Evolutionary conservation across 169 alveolate species (phyloP).

Genomic region (Cystoisospora suis): DNA sequence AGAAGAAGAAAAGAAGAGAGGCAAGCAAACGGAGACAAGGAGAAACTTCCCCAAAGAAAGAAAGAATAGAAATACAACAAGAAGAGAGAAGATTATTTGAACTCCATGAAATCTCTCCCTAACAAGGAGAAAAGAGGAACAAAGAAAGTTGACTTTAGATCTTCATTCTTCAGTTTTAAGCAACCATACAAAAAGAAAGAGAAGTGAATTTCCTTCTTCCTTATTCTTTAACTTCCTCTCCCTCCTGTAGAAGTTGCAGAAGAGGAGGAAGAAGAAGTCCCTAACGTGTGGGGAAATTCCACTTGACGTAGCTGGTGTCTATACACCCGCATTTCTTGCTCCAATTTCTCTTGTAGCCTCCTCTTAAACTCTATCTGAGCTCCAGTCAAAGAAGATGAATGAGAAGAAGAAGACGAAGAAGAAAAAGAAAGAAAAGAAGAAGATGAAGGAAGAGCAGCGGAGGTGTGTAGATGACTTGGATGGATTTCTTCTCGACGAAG

Average conservation of each 20-base stretch:
- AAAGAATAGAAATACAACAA: background rate
- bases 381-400: background rate
- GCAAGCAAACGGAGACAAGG: background rate
- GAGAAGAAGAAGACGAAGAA: background rate
- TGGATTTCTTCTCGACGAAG: background rate
- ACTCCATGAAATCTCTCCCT: background rate
- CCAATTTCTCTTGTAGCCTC: background rate
- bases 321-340: slow-evolving; percentile 17
- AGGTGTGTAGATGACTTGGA: background rate
- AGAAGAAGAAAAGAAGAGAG: background rate
- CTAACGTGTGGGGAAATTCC: background rate
- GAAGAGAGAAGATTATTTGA: background rate
- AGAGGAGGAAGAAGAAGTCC: background rate
- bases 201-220: background rate
- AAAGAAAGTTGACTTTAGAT: background rate
- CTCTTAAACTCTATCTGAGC: background rate
- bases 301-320: background rate
- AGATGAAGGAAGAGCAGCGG: too few species aligned
- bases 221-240: background rate
- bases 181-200: too few species aligned
- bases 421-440: too few species aligned
- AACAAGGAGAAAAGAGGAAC: background rate
- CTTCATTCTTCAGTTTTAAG: background rate
- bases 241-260: background rate
- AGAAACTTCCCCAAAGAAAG: background rate